Base-by-base conservation (phyloP, 805 yeast species). In the Hanseniaspora occidentalis region DNA sequence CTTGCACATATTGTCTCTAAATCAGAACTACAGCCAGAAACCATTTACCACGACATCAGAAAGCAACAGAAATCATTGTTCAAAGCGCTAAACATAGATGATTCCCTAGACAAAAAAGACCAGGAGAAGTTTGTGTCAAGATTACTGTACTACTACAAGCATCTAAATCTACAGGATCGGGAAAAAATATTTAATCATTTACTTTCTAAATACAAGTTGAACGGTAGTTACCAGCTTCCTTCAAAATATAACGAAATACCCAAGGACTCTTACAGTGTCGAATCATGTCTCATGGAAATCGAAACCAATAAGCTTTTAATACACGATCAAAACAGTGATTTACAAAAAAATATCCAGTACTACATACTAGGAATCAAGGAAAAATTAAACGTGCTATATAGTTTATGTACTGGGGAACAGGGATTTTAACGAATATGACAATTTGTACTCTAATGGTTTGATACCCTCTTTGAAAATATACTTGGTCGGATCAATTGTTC, bases 1-100 rank as follows among this genome's bases (percentile, higher is more conserved):
- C 35, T 58, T 34, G 51, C 62, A 7, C 61, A 58, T 20, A 53
- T 58, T 11, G 46, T 58, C 8, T 50, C 54, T 10, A 54, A 56
- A 36, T 29, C 53, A 16, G 31, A 37, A 1, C 49, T 57, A 1
- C 25, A 24, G 2, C 45, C 50, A 5, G 45, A 45, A 3, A 33
- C 58, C 3, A 49, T 58, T 7, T 51, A 45, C 31, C 45, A 45
- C 20, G 61, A 58, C 45, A 46, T 58, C 9, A 50, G 47, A 36
- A 44, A 31, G 7, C 44, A 50, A 11, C 45, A 56, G n/a, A 51
- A 48, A 26, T 13, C 38, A 3, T 35, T 51, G 13, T 55, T 55
- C 43, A 54, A 51, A 38, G 45, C 49, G 26, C 48, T 46, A 19
- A 46, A 40, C 16, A 50, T 55, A 14, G 56, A 53, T 20, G 43